Percentiles rank a stretch among this genome's conserved stretches.
Evolutionary conservation across 176 grass and related monocot species (phyloP).

Genomic region (Rhynchospora breviuscula): DNA sequence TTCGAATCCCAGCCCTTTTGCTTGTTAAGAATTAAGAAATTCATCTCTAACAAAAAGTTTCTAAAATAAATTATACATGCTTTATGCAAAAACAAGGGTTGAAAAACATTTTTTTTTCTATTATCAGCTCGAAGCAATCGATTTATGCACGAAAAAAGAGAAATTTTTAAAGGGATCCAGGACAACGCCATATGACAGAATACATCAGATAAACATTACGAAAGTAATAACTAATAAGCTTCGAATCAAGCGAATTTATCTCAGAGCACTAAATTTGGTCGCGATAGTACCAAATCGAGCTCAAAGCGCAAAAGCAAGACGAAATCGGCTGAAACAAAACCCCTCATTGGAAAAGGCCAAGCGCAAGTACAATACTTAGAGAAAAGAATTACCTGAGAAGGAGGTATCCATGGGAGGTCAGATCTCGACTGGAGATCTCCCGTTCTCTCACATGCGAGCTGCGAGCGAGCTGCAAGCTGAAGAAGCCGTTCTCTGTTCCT

Average conservation of each 20-base stretch:
- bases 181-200: background rate
- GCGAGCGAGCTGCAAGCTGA: background rate
- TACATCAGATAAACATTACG: background rate
- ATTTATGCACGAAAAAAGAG: background rate
- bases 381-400: constrained; percentile 3
- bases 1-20: background rate
- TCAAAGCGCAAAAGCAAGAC: background rate
- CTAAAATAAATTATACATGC: background rate
- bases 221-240: background rate
- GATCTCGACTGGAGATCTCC: constrained; percentile 28
- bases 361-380: background rate
- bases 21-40: background rate
- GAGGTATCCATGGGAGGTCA: constrained; percentile 21
- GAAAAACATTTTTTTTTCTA: background rate
- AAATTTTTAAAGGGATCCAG: constrained; percentile 1
- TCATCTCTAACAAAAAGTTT: background rate
- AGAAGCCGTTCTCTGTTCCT: background rate
- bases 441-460: constrained; percentile 27
- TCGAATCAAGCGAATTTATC: constrained; percentile 6
- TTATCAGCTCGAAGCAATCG: background rate
- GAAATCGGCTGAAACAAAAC: constrained; percentile 6
- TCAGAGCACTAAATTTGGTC: background rate
- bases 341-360: background rate
- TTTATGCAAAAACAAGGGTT: background rate
- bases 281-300: background rate